Evolutionary conservation across 1,284 basidiomycete species (phyloP).

Genomic region (Heterobasidion annosum): DNA sequence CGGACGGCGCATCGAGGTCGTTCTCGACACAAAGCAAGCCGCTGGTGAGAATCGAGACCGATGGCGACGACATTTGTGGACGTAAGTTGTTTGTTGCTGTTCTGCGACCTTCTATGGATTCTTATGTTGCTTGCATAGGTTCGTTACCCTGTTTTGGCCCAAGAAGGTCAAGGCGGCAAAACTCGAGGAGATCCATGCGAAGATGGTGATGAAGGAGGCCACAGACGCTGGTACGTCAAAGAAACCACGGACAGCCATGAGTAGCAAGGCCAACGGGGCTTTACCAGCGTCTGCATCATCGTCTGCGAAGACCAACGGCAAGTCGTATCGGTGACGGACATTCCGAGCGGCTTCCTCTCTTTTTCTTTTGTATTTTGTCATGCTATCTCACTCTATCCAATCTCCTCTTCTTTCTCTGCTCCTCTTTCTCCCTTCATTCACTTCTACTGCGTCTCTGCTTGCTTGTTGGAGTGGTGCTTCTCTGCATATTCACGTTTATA

Average conservation of each 20-base stretch:
- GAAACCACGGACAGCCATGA: slow-evolving; percentile 10
- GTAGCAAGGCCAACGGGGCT: slow-evolving; percentile 6
- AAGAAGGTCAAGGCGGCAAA: slow-evolving; percentile 91
- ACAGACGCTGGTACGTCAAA: slow-evolving; percentile 9
- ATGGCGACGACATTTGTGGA: slow-evolving; percentile 94
- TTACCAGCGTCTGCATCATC: slow-evolving; percentile 4
- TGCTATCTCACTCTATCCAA: not conserved
- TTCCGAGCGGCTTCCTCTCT: not conserved
- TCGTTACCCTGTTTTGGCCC: slow-evolving; percentile 95
- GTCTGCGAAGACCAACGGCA: slow-evolving; percentile 10
- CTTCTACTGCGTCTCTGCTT: not conserved
- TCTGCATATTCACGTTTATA: too few relatives aligned
- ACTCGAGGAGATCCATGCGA: slow-evolving; percentile 87
- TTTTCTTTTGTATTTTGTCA: not conserved
- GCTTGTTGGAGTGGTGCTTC: too few relatives aligned
- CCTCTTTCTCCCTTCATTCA: not conserved
- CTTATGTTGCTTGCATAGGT: slow-evolving; percentile 34
- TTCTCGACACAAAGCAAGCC: slow-evolving; percentile 70
- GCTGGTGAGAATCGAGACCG: slow-evolving; percentile 74
- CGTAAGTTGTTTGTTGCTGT: slow-evolving; percentile 44
- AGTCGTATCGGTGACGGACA: slow-evolving; percentile 9
- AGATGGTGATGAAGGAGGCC: slow-evolving; percentile 80
- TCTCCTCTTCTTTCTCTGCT: not conserved
- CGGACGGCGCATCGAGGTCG: slow-evolving; percentile 84
- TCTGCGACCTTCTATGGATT: not conserved